Conservation (phyloP, 805 yeast genomes). For the Cyberlindnera mrakii region DNA sequence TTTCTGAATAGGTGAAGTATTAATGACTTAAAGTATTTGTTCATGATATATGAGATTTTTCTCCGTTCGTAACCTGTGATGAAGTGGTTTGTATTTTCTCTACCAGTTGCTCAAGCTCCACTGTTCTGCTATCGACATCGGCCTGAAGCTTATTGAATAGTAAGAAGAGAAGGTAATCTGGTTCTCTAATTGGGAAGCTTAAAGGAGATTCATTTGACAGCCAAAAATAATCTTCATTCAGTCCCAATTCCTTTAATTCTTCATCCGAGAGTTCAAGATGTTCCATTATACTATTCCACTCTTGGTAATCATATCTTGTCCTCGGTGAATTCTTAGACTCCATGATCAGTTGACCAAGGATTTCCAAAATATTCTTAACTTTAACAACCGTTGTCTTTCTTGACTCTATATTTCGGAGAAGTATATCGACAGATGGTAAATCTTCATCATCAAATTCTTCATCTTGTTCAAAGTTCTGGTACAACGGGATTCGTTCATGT, state of each 20-base stretch:
- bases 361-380: conserved; percentile 15
- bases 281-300: conserved; percentile 41
- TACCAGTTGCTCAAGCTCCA: conserved; percentile 4
- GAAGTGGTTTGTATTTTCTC: neutral
- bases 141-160: conserved; percentile 23
- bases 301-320: conserved; percentile 40
- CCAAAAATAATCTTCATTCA: conserved; percentile 46
- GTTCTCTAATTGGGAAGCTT: conserved; percentile 62
- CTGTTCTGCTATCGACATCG: conserved; percentile 3
- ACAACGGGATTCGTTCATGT: neutral
- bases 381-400: conserved; percentile 2
- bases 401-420: conserved; percentile 7
- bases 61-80: too few species aligned
- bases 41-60: neutral
- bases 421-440: conserved; percentile 10
- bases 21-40: too few species aligned
- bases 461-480: neutral
- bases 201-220: conserved; percentile 61
- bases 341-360: conserved; percentile 11
- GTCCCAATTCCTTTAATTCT: conserved; percentile 9
- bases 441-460: conserved; percentile 11
- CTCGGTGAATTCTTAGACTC: conserved; percentile 14
- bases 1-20: too few species aligned
- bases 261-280: conserved; percentile 25
- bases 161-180: conserved; percentile 49